A percentile compares a stretch with the other conserved stretches of the same genome.
Evolutionary conservation across 208 protist species (phyloP).

Genomic region (Crithidia sp.): DNA sequence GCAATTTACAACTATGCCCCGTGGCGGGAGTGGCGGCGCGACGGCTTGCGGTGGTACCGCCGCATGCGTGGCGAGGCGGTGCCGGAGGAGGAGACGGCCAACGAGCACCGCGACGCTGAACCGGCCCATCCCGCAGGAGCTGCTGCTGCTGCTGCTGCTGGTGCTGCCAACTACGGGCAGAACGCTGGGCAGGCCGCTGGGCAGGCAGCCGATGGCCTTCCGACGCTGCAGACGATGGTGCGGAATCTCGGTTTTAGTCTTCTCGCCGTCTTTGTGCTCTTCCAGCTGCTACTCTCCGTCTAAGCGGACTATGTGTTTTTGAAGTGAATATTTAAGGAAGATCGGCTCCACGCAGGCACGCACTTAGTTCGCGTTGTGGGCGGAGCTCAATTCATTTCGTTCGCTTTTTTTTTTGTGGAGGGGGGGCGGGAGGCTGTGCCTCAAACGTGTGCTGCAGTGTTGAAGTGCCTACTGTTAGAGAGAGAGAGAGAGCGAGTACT

Average conservation of each 20-base stretch:
- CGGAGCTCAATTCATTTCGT: too few relatives aligned
- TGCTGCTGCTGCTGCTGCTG: neutral
- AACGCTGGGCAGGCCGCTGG: neutral
- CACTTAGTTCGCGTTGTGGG: too few relatives aligned
- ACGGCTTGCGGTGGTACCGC: conserved; percentile 10
- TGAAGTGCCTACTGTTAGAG: neutral
- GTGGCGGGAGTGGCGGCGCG: conserved; percentile 42
- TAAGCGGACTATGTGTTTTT: neutral
- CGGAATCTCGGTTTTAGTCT: conserved; percentile 17
- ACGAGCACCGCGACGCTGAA: neutral
- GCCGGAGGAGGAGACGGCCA: conserved; percentile 7
- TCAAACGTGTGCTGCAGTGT: too few relatives aligned
- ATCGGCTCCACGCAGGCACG: too few relatives aligned
- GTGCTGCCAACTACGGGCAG: neutral
- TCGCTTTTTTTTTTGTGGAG: too few relatives aligned
- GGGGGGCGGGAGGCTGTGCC: too few relatives aligned
- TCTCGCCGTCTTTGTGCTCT: conserved; percentile 27
- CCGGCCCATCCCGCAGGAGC: neutral
- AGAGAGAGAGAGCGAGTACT: neutral
- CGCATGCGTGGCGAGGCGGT: conserved; percentile 10
- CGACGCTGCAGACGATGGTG: conserved; percentile 18
- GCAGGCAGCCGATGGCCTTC: neutral
- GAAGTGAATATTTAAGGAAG: too few relatives aligned
- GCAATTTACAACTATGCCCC: conserved; percentile 54
- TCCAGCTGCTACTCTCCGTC: conserved; percentile 31